Conservation (phyloP, 192 early-diverging fungal genomes). For the Coemansia javaensis region DNA sequence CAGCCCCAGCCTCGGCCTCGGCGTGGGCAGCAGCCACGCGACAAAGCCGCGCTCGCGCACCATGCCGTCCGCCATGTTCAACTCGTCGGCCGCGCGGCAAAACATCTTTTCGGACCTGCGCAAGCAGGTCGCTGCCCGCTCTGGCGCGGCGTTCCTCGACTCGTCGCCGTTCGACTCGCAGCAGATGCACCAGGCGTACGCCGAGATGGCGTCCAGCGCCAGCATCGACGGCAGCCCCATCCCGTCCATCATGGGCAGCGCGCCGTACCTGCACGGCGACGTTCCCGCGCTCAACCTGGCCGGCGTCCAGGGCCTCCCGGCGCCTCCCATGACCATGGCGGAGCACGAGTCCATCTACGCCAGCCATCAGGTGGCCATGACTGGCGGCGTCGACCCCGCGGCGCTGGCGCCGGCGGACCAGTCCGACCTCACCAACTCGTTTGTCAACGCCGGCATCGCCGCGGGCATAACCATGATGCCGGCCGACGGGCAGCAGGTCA, state of each 20-base stretch:
- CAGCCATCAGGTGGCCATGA: slow-evolving; percentile 5
- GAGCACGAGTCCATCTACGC: slow-evolving; percentile 9
- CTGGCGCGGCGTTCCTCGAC: slow-evolving; percentile 16
- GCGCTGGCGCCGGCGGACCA: slow-evolving; percentile 4
- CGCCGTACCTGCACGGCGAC: slow-evolving; percentile 9
- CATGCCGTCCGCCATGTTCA: slow-evolving; percentile 20
- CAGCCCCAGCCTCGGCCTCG: slow-evolving; percentile 1
- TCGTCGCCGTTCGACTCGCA: slow-evolving; percentile 22
- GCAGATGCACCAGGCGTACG: slow-evolving; percentile 18
- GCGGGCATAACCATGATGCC: slow-evolving; percentile 9
- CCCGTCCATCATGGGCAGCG: slow-evolving; percentile 11
- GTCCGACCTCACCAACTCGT: slow-evolving; percentile 14
- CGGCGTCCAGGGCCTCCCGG: slow-evolving; percentile 13
- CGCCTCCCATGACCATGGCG: slow-evolving; percentile 3
- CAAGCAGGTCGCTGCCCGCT: slow-evolving; percentile 35
- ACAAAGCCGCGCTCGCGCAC: slow-evolving; percentile 40
- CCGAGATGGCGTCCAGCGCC: slow-evolving; percentile 2
- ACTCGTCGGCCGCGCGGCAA: slow-evolving; percentile 8
- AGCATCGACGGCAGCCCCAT: slow-evolving; percentile 4
- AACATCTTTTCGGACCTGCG: slow-evolving; percentile 26
- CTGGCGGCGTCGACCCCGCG: not conserved
- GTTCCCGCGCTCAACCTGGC: slow-evolving; percentile 14
- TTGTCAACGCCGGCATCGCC: slow-evolving; percentile 20
- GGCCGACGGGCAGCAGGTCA: not conserved
- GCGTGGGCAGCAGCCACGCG: not conserved